Base-by-base conservation (phyloP, 2,329 filamentous ascomycete genomes). In the Fusarium transvaalense region DNA sequence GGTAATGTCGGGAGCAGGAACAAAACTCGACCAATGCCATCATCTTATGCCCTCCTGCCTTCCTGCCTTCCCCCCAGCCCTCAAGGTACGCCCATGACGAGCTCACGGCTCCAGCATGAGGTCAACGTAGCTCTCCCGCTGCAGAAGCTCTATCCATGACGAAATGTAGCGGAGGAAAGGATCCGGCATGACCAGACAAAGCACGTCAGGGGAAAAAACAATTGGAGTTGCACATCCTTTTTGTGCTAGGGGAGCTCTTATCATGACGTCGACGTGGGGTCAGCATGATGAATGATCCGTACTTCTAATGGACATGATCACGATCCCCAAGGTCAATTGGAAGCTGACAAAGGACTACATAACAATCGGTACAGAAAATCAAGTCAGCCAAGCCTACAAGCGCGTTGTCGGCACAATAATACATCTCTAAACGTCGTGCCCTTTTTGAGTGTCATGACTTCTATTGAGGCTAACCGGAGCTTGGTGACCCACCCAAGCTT, bases 261-360 rank as follows among this genome's bases (percentile, higher is more conserved):
- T 63, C 57, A 69, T 69, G 66, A 69, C 66, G 66, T 69, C 66
- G 66, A 70, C 66, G 66, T 64, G 66, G 66, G 54, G 66, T 69
- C 57, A 70, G n/a, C 39, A 68, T 69, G 53, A 69, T 69, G 62
- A 31, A 52, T 68, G 58, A 64, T 53, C 48, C 32, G 25, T 45
- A 38, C 51, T 63, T 42, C 19, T 38, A 32, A 7, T 27, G 15
- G 29, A 34, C 25, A 25, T 54, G 31, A 69, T 69, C 66, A 29
- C 48, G 41, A 69, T 67, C 50, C 41, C 37, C 19, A 12, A 27
- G n/a, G 14, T 25, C 19, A 10, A 8, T 23, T 37, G 10, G 27
- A 34, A 38, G 37, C 55, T 64, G 51, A 53, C 53, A 56, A 55
- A 65, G 27, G 60, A 42, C 7, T 32, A 15, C 25, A 51, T 10